A percentile compares a stretch with the other conserved stretches of the same genome.
phyloP scores from a whole-genome alignment of 2,329 filamentous ascomycete genomes.

The Fusarium xylarioides region DNA sequence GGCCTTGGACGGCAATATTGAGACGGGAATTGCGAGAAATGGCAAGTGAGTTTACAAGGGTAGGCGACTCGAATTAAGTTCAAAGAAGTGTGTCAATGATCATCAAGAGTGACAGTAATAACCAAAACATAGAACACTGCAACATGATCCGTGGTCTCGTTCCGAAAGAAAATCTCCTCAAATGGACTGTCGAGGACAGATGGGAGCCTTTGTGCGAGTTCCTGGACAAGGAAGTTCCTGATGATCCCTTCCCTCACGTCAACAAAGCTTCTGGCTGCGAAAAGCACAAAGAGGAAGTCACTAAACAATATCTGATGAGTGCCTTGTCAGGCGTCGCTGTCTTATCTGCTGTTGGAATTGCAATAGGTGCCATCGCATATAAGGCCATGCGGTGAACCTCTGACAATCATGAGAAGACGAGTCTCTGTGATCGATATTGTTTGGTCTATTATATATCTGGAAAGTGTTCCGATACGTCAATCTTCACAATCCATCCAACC shows the following conservation, averaged over 20 bases:
- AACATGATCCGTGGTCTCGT: constrained; percentile 18
- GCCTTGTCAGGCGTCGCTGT: neutral
- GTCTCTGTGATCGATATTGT: fast-evolving
- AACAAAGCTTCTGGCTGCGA: neutral
- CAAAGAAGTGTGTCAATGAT: neutral
- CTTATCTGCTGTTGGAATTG: neutral
- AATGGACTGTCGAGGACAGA: constrained; percentile 13
- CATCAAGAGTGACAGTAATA: neutral
- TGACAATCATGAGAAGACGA: neutral
- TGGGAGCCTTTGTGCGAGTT: constrained; percentile 28
- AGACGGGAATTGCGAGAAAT: neutral
- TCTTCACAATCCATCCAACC: neutral
- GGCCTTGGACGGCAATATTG: neutral
- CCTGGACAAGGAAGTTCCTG: constrained; percentile 1
- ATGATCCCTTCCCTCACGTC: constrained; percentile 9
- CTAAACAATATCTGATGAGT: neutral
- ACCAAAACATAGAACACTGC: neutral
- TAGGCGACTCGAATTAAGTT: too few species aligned
- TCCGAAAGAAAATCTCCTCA: constrained; percentile 1
- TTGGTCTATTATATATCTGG: too few species aligned
- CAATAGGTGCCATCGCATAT: neutral
- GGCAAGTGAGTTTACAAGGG: constrained; percentile 8
- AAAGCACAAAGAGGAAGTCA: neutral
- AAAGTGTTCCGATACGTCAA: neutral
- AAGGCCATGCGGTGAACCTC: neutral